Evolutionary conservation across 805 yeast genomes (phyloP).

Genomic region (Starmera quercuum): DNA sequence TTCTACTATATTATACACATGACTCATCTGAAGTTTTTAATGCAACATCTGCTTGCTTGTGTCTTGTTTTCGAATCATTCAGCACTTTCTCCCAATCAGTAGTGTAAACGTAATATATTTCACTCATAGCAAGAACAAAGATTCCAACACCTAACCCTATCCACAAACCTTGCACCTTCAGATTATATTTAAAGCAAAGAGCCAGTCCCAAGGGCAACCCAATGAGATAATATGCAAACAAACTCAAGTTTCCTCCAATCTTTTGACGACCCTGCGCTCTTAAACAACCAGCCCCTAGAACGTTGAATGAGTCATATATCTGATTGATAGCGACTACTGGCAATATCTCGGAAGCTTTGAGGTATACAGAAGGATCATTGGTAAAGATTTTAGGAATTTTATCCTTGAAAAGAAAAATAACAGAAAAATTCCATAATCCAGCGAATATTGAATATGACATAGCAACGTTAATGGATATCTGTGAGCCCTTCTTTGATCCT

Average conservation of each 20-base stretch:
- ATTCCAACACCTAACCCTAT: slow-evolving; percentile 63
- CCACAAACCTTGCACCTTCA: slow-evolving; percentile 64
- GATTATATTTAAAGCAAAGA: slow-evolving; percentile 41
- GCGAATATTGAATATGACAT: slow-evolving; percentile 39
- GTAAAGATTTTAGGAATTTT: slow-evolving; percentile 53
- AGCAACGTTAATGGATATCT: slow-evolving; percentile 36
- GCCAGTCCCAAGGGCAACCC: slow-evolving; percentile 62
- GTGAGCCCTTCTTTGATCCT: slow-evolving; percentile 37
- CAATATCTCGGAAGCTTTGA: slow-evolving; percentile 43
- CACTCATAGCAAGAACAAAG: slow-evolving; percentile 42
- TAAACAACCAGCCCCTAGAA: slow-evolving; percentile 67
- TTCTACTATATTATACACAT: too few relatives aligned
- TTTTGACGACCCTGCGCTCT: slow-evolving; percentile 74
- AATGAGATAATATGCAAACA: slow-evolving; percentile 61
- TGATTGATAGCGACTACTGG: slow-evolving; percentile 64
- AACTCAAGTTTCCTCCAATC: slow-evolving; percentile 63
- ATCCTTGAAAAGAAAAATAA: slow-evolving; percentile 37
- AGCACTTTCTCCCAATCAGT: slow-evolving; percentile 49
- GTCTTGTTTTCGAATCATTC: slow-evolving; percentile 21
- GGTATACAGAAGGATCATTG: slow-evolving; percentile 48
- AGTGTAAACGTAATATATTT: slow-evolving; percentile 35
- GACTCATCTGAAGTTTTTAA: neutral
- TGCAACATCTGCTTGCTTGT: slow-evolving; percentile 6
- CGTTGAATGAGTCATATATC: slow-evolving; percentile 63
- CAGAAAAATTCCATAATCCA: slow-evolving; percentile 39